Conservation (phyloP, 1,284 basidiomycete species). For the Tremellales sp. region DNA sequence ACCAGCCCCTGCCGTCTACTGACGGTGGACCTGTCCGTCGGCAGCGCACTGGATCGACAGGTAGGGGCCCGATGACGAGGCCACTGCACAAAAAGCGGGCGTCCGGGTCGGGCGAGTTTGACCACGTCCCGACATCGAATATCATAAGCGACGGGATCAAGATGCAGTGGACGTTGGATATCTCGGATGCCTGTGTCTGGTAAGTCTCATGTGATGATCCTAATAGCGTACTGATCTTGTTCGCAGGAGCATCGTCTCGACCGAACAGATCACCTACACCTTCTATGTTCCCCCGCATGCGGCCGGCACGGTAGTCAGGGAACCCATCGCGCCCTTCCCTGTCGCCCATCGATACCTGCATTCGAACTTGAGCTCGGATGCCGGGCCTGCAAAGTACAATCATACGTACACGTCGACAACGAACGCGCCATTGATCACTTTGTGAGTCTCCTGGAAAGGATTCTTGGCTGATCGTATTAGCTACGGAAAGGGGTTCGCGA, state of each 20-base stretch:
- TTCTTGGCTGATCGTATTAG: constrained; percentile 48
- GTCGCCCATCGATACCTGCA: constrained; percentile 77
- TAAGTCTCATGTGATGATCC: constrained; percentile 11
- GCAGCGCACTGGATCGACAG: constrained; percentile 33
- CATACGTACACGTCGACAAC: constrained; percentile 36
- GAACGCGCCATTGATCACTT: constrained; percentile 34
- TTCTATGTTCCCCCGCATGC: constrained; percentile 78
- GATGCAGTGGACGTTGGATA: constrained; percentile 36
- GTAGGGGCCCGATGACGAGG: constrained; percentile 30
- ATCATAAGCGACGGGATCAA: constrained; percentile 8
- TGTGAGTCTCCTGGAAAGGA: constrained; percentile 23
- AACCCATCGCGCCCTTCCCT: constrained; percentile 82
- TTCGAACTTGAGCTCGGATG: constrained; percentile 54
- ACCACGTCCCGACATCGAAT: neutral
- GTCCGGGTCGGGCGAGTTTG: constrained; percentile 17
- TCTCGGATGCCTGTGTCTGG: constrained; percentile 41
- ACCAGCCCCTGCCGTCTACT: constrained; percentile 31
- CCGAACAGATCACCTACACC: constrained; percentile 59
- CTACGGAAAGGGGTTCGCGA: constrained; percentile 86
- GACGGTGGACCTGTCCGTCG: constrained; percentile 42
- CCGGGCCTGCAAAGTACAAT: constrained; percentile 22
- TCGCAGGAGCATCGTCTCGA: constrained; percentile 44
- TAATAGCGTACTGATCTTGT: neutral
- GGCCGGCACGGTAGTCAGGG: constrained; percentile 46
- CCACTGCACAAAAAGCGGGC: constrained; percentile 35